Evolutionary conservation across 2,329 filamentous ascomycete species (phyloP).

Genomic region (Alternaria ventricosa): DNA sequence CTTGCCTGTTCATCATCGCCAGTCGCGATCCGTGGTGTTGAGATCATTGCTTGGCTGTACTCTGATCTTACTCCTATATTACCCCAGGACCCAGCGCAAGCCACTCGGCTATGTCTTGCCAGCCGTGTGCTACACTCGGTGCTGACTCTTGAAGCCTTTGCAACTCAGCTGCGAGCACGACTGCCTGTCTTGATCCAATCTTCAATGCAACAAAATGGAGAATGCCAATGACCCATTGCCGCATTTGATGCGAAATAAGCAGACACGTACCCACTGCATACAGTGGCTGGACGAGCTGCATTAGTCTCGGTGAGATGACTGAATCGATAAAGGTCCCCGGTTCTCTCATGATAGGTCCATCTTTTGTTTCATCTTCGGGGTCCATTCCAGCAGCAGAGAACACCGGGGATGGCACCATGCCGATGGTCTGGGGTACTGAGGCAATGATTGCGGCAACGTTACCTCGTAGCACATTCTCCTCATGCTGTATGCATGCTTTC

Average conservation of each 20-base stretch:
- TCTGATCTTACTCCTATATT: neutral
- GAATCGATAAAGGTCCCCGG: constrained; percentile 31
- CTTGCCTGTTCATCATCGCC: neutral
- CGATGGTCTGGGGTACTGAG: constrained; percentile 37
- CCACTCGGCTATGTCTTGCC: neutral
- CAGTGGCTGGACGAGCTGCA: constrained; percentile 37
- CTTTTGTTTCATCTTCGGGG: neutral
- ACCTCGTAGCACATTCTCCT: constrained; percentile 17
- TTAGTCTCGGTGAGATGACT: constrained; percentile 28
- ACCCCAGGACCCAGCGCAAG: neutral
- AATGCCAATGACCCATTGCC: constrained; percentile 30
- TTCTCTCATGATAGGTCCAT: neutral
- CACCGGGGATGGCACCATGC: constrained; percentile 35
- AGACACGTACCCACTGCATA: constrained; percentile 25
- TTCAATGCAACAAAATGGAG: constrained; percentile 30
- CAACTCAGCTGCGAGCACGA: constrained; percentile 32
- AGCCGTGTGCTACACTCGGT: neutral
- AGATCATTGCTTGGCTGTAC: neutral
- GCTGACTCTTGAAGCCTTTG: constrained; percentile 11
- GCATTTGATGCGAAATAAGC: constrained; percentile 19
- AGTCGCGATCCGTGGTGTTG: neutral
- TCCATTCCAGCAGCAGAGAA: neutral
- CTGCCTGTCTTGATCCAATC: constrained; percentile 36
- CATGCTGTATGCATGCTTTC: constrained; percentile 16
- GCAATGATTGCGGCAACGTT: constrained; percentile 26